A percentile compares a stretch with the other conserved stretches of the same genome.
These are phyloP conservation scores for Globisporangium nodosum DNA, from an alignment of 352 stramenopile genomes.

Conservation along the genomic window DNA sequence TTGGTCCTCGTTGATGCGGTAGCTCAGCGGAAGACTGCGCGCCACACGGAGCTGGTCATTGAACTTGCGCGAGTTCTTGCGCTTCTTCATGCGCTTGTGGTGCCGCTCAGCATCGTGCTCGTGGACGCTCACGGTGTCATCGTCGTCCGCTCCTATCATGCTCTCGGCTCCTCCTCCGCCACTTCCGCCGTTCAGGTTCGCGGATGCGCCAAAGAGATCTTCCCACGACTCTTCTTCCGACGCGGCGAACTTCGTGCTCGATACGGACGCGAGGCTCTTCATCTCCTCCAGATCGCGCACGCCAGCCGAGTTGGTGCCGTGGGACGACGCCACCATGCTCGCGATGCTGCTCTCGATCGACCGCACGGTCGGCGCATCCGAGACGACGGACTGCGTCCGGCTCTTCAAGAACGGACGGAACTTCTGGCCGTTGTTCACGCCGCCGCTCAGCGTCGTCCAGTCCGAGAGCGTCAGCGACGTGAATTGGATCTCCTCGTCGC, in stretches of 20 bases:
- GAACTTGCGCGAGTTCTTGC: conserved; percentile 65
- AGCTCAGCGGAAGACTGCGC: conserved; percentile 42
- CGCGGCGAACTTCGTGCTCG: conserved; percentile 18
- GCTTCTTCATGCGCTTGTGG: conserved; percentile 42
- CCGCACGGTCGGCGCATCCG: conserved; percentile 8
- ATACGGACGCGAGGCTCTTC: conserved; percentile 53
- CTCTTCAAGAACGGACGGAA: conserved; percentile 23
- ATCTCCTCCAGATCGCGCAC: conserved; percentile 56
- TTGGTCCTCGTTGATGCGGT: conserved; percentile 45
- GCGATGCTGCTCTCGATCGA: conserved; percentile 26
- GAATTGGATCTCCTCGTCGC: conserved; percentile 47
- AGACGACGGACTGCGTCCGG: conserved; percentile 19
- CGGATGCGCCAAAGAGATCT: conserved; percentile 50
- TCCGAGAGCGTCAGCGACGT: conserved; percentile 54
- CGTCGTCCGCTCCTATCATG: conserved; percentile 9
- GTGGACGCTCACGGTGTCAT: background rate
- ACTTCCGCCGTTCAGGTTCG: conserved; percentile 14
- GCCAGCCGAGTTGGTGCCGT: conserved; percentile 12
- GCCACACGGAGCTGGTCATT: conserved; percentile 63
- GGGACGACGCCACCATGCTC: conserved; percentile 21
- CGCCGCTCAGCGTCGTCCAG: conserved; percentile 40
- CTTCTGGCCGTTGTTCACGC: conserved; percentile 17
- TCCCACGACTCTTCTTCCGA: conserved; percentile 59
- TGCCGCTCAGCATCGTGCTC: conserved; percentile 22
- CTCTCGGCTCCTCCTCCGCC: conserved; percentile 20